These are phyloP conservation scores for Aureobasidium subglaciale DNA, from an alignment of 2,329 filamentous ascomycete genomes.

Conservation along the genomic window DNA sequence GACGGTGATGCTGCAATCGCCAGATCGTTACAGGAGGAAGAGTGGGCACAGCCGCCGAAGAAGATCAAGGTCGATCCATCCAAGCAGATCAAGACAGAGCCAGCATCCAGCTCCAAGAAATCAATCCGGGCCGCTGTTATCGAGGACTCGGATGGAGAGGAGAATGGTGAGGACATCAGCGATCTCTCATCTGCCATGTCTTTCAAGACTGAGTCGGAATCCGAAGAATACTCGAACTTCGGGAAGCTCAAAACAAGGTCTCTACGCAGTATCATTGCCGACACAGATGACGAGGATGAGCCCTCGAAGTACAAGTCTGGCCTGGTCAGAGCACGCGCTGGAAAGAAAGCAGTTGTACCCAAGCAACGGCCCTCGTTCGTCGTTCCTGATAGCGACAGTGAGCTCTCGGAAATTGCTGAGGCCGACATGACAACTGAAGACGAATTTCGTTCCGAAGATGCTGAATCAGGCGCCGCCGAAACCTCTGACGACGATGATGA, in stretches of 20 bases:
- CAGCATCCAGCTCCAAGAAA: not conserved
- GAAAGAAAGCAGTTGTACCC: constrained; percentile 15
- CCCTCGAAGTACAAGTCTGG: constrained; percentile 3
- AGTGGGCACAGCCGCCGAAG: constrained; percentile 23
- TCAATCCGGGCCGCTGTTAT: constrained; percentile 14
- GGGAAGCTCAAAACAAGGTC: constrained; percentile 13
- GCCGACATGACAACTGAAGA: constrained; percentile 32
- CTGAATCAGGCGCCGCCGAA: constrained; percentile 17
- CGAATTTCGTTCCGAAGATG: constrained; percentile 20
- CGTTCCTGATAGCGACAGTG: constrained; percentile 36
- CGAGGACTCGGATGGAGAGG: constrained; percentile 25
- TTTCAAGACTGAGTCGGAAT: constrained; percentile 1
- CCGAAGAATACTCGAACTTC: constrained; percentile 11
- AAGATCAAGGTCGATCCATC: constrained; percentile 21
- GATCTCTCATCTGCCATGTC: constrained; percentile 25
- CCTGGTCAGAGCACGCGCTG: constrained; percentile 15
- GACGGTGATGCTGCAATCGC: constrained; percentile 27
- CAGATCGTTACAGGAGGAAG: constrained; percentile 29
- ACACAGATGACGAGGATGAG: constrained; percentile 25
- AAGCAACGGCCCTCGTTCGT: constrained; percentile 10
- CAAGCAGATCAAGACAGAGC: constrained; percentile 20
- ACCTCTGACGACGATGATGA: constrained; percentile 29
- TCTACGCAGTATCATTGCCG: constrained; percentile 3
- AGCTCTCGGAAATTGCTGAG: constrained; percentile 31
- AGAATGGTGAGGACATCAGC: constrained; percentile 17